phyloP scores from a whole-genome alignment of 2,329 filamentous ascomycete genomes.

The Paraconiothyrium sp. region DNA sequence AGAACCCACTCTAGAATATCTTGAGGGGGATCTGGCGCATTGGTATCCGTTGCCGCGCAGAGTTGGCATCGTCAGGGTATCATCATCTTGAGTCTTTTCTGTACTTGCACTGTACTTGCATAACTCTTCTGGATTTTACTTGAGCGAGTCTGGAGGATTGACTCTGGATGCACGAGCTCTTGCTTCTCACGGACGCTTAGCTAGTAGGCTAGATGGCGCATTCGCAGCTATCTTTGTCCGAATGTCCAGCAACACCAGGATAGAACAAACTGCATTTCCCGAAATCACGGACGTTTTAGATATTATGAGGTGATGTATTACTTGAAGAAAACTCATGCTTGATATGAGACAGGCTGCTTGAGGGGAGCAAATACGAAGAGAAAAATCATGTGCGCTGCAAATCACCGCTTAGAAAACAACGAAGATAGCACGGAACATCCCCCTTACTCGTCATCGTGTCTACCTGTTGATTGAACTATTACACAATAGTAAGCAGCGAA shows the following conservation, averaged over 20 bases:
- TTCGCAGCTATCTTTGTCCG: not conserved
- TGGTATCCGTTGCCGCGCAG: constrained; percentile 1
- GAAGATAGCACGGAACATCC: no score
- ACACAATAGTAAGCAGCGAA: no score
- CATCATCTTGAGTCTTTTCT: not conserved
- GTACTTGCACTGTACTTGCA: not conserved
- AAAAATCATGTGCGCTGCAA: no score
- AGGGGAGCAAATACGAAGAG: no score
- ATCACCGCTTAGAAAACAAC: no score
- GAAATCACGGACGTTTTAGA: no score
- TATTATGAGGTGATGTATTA: not conserved
- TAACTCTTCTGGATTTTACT: not conserved
- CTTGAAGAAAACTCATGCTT: no score
- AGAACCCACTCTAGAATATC: not conserved
- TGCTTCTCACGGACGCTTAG: not conserved
- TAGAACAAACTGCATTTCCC: not conserved
- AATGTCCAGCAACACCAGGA: not conserved
- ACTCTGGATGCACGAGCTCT: not conserved
- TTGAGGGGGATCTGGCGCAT: not conserved
- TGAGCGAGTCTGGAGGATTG: not conserved
- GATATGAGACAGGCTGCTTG: no score
- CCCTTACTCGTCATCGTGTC: no score
- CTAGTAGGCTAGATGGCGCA: no score
- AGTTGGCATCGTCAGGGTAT: not conserved
- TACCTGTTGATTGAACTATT: no score